Evolutionary conservation across 2,329 filamentous ascomycete genomes (phyloP).

Genomic region (Paecilomyces sp.): DNA sequence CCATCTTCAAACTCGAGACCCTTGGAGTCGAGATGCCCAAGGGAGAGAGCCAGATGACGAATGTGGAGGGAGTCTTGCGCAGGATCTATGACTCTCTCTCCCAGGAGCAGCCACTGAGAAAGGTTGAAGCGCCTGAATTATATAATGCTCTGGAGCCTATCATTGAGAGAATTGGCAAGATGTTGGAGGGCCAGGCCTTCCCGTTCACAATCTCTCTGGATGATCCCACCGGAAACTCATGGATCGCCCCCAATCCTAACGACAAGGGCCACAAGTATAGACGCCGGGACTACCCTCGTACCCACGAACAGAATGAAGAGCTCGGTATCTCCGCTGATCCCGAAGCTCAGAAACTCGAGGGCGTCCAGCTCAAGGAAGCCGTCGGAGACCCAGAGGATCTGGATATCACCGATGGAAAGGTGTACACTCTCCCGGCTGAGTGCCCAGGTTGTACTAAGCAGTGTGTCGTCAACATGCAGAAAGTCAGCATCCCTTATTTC

Average conservation of each 20-base stretch:
- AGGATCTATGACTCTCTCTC: constrained; percentile 75
- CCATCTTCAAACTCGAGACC: constrained; percentile 79
- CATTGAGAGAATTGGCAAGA: constrained; percentile 65
- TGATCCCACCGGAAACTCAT: constrained; percentile 91
- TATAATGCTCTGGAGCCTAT: constrained; percentile 71
- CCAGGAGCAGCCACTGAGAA: constrained; percentile 73
- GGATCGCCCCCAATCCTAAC: constrained; percentile 76
- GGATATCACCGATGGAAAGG: constrained; percentile 85
- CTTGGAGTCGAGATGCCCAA: constrained; percentile 89
- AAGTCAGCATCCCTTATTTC: constrained; percentile 96
- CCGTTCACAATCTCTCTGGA: constrained; percentile 86
- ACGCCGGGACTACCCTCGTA: constrained; percentile 76
- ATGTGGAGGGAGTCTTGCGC: constrained; percentile 79
- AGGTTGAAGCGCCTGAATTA: constrained; percentile 68
- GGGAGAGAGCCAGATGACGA: constrained; percentile 84
- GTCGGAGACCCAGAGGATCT: constrained; percentile 58
- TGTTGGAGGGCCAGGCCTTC: constrained; percentile 69
- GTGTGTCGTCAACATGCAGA: constrained; percentile 95
- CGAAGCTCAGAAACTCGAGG: constrained; percentile 25
- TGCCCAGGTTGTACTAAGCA: constrained; percentile 85
- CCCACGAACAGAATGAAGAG: constrained; percentile 74
- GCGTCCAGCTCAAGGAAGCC: constrained; percentile 16
- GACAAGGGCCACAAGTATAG: constrained; percentile 82
- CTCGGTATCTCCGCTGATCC: constrained; percentile 61
- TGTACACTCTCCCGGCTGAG: constrained; percentile 85